These are phyloP conservation scores for Trichoderma sp. DNA, from an alignment of 2,329 filamentous ascomycete species.

Conservation along the genomic window DNA sequence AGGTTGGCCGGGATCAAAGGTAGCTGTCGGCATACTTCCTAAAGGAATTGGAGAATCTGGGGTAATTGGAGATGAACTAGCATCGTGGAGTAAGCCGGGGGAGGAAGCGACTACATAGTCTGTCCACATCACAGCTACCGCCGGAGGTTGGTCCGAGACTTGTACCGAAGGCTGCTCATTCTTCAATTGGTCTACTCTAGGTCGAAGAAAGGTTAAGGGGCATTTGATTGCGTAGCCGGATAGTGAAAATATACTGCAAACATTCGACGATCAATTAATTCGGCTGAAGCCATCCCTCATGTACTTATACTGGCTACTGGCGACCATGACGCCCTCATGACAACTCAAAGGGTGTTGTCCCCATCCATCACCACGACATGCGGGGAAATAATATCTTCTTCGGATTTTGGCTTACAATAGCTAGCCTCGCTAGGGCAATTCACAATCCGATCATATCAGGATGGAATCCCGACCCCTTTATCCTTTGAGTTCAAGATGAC, in stretches of 20 bases:
- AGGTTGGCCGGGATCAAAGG: neutral
- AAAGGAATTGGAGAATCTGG: neutral
- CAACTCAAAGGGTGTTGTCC: neutral
- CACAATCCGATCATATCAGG: neutral
- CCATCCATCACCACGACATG: neutral
- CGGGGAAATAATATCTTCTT: neutral
- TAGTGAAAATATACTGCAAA: neutral
- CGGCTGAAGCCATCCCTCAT: neutral
- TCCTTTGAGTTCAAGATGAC: neutral
- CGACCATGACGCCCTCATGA: neutral
- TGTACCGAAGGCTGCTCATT: neutral
- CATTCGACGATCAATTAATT: neutral
- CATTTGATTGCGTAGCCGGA: neutral
- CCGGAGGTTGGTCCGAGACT: neutral
- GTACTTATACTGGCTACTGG: neutral
- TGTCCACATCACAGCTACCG: neutral
- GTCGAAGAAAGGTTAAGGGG: neutral
- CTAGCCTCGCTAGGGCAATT: neutral
- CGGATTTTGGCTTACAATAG: neutral
- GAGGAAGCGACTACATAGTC: neutral
- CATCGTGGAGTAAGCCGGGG: neutral
- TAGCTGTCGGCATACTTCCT: neutral
- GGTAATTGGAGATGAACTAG: neutral
- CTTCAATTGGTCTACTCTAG: neutral
- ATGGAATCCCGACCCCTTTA: neutral